These are phyloP conservation scores for Lecanicillium sp. DNA, from an alignment of 2,329 filamentous ascomycete species.

Conservation along the genomic window DNA sequence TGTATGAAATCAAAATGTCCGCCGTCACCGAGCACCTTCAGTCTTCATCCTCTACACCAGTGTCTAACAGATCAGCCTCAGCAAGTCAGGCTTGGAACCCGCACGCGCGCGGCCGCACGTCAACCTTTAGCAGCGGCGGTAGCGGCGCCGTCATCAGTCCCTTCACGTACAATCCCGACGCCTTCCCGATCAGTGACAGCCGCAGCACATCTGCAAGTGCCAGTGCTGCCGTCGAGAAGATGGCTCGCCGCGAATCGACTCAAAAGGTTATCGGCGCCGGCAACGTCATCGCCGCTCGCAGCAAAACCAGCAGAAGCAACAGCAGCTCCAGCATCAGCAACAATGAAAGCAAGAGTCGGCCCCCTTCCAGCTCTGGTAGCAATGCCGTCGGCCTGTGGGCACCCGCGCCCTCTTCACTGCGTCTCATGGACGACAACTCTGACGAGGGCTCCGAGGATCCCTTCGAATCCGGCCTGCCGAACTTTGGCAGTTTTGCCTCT, in stretches of 20 bases:
- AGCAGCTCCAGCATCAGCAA: conserved; percentile 18
- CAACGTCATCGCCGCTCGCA: conserved; percentile 6
- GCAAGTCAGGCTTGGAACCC: conserved; percentile 25
- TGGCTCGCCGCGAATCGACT: conserved; percentile 25
- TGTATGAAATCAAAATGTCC: conserved; percentile 70
- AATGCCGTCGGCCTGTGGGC: conserved; percentile 10
- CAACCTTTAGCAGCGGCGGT: conserved; percentile 21
- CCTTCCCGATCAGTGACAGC: conserved; percentile 34
- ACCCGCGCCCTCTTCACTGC: conserved; percentile 11
- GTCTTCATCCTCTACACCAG: conserved; percentile 31
- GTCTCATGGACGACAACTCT: conserved; percentile 11
- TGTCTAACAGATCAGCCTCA: conserved; percentile 28
- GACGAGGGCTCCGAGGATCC: background rate
- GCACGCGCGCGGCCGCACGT: conserved; percentile 32
- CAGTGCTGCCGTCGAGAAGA: conserved; percentile 29
- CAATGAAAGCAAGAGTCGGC: conserved; percentile 1
- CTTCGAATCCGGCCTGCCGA: conserved; percentile 7
- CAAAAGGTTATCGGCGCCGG: conserved; percentile 12
- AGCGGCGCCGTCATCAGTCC: conserved; percentile 28
- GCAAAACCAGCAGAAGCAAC: conserved; percentile 15
- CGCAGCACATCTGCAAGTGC: conserved; percentile 25
- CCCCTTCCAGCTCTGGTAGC: conserved; percentile 17
- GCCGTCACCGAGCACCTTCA: conserved; percentile 70
- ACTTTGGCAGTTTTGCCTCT: conserved; percentile 9
- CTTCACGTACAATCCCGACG: conserved; percentile 34